A percentile compares a stretch with the other conserved stretches of the same genome.
Conservation (phyloP, 2,329 filamentous ascomycete genomes). For the Colletotrichum sp. region DNA sequence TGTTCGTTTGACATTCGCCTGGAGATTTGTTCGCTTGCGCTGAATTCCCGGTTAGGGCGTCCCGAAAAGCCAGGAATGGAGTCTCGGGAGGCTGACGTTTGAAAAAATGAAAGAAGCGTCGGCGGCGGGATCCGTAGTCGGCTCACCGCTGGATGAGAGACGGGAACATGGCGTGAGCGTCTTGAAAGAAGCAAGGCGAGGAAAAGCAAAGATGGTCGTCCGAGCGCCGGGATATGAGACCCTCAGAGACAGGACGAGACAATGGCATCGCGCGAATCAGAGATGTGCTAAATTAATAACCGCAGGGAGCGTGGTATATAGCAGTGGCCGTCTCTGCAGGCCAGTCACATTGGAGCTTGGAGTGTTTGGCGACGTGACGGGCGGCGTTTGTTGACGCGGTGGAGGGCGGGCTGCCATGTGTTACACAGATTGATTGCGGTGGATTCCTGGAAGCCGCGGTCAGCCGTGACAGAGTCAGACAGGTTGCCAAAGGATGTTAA, state of each 20-base stretch:
- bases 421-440: slow-evolving; percentile 15
- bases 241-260: slow-evolving; percentile 15
- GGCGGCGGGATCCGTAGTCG: neutral
- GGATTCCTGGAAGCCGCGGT: slow-evolving; percentile 1
- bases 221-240: slow-evolving; percentile 11
- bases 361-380: neutral
- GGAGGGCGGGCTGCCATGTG: neutral
- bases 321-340: neutral
- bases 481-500: neutral
- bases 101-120: neutral
- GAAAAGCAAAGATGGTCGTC: slow-evolving; percentile 12
- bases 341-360: neutral
- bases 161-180: slow-evolving; percentile 13
- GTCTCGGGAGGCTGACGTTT: slow-evolving; percentile 1
- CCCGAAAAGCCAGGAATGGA: slow-evolving; percentile 1
- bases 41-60: neutral
- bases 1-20: neutral
- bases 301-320: slow-evolving; percentile 7
- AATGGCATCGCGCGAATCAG: slow-evolving; percentile 10
- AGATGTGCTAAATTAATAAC: neutral
- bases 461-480: slow-evolving; percentile 15
- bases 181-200: slow-evolving; percentile 5
- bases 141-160: slow-evolving; percentile 15
- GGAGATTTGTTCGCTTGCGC: neutral
- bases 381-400: slow-evolving; percentile 9